Evolutionary conservation across 257 asterid species (phyloP), one percentile per base, ranked within the genome.

Genomic region (Penstemon barbatus): DNA sequence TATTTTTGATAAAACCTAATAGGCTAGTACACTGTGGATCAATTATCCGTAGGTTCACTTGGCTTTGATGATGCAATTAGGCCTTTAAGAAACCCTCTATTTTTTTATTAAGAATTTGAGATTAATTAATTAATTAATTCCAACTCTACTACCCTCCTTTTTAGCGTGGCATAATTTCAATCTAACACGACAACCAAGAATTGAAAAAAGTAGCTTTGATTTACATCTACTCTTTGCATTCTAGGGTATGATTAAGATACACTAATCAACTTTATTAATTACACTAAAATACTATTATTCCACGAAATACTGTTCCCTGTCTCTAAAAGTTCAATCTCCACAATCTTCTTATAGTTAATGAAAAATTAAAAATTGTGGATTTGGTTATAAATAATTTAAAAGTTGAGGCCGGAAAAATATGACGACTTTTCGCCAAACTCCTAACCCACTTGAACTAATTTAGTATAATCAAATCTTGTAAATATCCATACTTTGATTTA

Each of bases 341-440:
- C 9, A 43, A 61, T 61, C 62, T 61, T 37, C 11, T 39, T 19
- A 6, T 49, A 57, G 7, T 37, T 53, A 18, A 11, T 18, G 15
- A 10, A 12, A 6, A 4, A 38, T 0, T 50, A 4, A 41, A 59
- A 41, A 49, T 4, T 49, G 54, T 10, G 39, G 45, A 12, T 44
- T 53, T 66, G 50, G 10, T 3, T 13, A n/a, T 36, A 4, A 38
- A 4, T 48, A 15, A 68, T 5, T 6, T 69, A 40, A 65, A 54
- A 59, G 61, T 53, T 65, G 37, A 58, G 55, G 39, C 8, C 5
- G 50, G 42, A 44, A 13, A 58, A 10, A 25, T 15, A 53, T 37
- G 55, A 25, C 19, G 58, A 59, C 73, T 63, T 70, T 62, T 66
- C 62, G 71, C 79, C 78, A 41, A 76, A 73, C 58, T 67, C 65